These are phyloP conservation scores for Pseudonectria buxi DNA, from an alignment of 2,329 filamentous ascomycete genomes.

Conservation along the genomic window DNA sequence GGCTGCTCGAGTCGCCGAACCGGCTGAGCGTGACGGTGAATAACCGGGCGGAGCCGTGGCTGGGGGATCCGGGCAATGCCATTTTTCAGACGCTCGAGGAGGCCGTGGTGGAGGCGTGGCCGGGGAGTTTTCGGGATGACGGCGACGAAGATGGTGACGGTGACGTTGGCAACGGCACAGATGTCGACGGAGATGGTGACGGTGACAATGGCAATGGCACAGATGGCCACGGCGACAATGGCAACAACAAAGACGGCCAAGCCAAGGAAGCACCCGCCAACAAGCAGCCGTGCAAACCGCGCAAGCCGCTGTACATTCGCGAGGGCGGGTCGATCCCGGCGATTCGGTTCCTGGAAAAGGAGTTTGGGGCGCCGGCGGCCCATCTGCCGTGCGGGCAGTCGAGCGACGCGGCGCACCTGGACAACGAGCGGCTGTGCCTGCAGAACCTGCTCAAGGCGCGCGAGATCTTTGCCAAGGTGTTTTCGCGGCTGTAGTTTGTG, in stretches of 20 bases:
- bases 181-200: constrained; percentile 4
- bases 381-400: constrained; percentile 93
- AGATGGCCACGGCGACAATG: constrained; percentile 2
- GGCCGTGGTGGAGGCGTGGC: constrained; percentile 82
- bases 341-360: constrained; percentile 90
- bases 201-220: constrained; percentile 1
- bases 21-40: constrained; percentile 75
- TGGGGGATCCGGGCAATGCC: constrained; percentile 83
- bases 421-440: constrained; percentile 87
- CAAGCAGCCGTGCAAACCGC: constrained; percentile 26
- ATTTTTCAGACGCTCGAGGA: constrained; percentile 85
- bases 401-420: constrained; percentile 87
- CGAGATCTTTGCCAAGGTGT: constrained; percentile 85
- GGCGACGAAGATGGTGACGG: not conserved
- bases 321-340: constrained; percentile 94
- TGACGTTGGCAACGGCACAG: constrained; percentile 1
- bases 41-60: constrained; percentile 92
- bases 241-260: constrained; percentile 6
- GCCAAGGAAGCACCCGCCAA: constrained; percentile 13
- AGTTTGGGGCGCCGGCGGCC: constrained; percentile 83
- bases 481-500: constrained; percentile 51
- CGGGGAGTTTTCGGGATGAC: constrained; percentile 39
- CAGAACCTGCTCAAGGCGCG: constrained; percentile 85
- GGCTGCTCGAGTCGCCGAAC: constrained; percentile 71
- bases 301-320: constrained; percentile 81